Evolutionary conservation across 148 eudicot genomes (phyloP).

Genomic region (Limonium bicolor): DNA sequence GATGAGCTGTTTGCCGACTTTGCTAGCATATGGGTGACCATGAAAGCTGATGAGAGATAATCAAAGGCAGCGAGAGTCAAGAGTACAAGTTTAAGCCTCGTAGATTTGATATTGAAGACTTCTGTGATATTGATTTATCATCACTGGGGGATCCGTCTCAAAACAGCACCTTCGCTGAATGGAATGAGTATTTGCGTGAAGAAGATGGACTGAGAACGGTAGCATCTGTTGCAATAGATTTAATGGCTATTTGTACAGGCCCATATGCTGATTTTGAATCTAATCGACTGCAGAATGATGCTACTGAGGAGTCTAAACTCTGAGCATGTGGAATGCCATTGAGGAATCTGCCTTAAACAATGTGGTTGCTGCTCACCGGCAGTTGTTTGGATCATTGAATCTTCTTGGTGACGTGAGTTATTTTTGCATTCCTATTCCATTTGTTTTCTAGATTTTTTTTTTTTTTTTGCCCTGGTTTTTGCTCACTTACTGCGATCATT

Average conservation of each 20-base stretch:
- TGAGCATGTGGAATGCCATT: constrained; percentile 40
- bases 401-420: constrained; percentile 42
- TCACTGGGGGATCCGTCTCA: constrained; percentile 30
- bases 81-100: constrained; percentile 82
- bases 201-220: constrained; percentile 39
- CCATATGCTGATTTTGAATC: too few relatives aligned
- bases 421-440: neutral
- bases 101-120: constrained; percentile 50
- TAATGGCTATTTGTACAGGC: neutral
- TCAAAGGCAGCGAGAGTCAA: constrained; percentile 41
- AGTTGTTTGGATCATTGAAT: constrained; percentile 64
- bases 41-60: constrained; percentile 41
- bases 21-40: constrained; percentile 58
- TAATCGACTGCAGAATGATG: constrained; percentile 21
- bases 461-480: too few relatives aligned
- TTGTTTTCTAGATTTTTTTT: neutral
- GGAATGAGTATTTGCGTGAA: constrained; percentile 58
- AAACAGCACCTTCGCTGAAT: constrained; percentile 51
- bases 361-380: constrained; percentile 47
- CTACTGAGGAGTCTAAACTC: constrained; percentile 22
- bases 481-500: too few relatives aligned
- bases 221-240: neutral
- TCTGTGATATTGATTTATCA: constrained; percentile 59
- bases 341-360: constrained; percentile 41
- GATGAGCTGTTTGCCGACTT: constrained; percentile 52